phyloP scores from a whole-genome alignment of 495 filamentous ascomycete species.

The Neurospora africana region DNA sequence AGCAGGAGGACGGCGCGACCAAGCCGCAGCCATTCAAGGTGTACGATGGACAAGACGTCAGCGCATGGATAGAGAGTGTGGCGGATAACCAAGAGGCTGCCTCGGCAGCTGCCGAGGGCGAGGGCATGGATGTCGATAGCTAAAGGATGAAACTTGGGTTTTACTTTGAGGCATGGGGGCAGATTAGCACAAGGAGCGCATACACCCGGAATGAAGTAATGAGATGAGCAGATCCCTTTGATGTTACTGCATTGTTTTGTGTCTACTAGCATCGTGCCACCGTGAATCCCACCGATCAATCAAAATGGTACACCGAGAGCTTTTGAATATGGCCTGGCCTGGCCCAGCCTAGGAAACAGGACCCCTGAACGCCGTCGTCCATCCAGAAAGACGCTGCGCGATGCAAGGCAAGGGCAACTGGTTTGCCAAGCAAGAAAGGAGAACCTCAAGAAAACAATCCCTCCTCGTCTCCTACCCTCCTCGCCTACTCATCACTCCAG shows the following conservation, averaged over 20 bases:
- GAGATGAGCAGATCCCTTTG: not conserved
- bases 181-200: not conserved
- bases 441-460: not conserved
- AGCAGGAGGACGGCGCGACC: slow-evolving; percentile 34
- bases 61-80: slow-evolving; percentile 61
- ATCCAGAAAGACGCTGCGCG: not conserved
- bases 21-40: slow-evolving; percentile 77
- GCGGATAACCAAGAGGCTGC: slow-evolving; percentile 45
- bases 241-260: not conserved
- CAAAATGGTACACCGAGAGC: not conserved
- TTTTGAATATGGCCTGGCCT: not conserved
- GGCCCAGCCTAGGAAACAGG: not conserved
- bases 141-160: slow-evolving; percentile 11
- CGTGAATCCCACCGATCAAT: not conserved
- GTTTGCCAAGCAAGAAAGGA: not conserved
- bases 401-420: not conserved
- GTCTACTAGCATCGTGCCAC: not conserved
- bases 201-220: not conserved
- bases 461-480: not conserved
- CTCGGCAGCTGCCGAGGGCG: slow-evolving; percentile 37
- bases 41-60: slow-evolving; percentile 80
- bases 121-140: slow-evolving; percentile 74
- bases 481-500: slow-evolving; percentile 58
- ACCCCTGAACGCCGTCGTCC: not conserved
- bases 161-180: not conserved